Conservation (phyloP, 2,329 filamentous ascomycete genomes). For the Macroventuria anomochaeta region DNA sequence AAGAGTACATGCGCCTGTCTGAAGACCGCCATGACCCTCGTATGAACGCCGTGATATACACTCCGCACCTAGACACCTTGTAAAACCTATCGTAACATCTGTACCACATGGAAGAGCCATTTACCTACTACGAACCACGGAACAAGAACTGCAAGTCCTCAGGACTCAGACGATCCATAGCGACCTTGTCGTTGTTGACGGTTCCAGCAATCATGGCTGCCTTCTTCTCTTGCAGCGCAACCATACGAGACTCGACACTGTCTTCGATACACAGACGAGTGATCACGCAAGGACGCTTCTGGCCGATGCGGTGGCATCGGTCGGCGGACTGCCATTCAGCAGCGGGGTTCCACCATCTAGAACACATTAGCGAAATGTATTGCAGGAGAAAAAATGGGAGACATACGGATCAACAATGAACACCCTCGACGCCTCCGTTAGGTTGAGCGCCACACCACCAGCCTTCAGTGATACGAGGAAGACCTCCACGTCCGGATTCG, state of each 20-base stretch:
- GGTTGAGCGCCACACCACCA: slow-evolving; percentile 90
- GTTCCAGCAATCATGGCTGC: slow-evolving; percentile 97
- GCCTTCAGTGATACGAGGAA: slow-evolving; percentile 97
- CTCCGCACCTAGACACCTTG: not conserved
- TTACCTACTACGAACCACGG: slow-evolving; percentile 65
- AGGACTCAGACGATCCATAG: slow-evolving; percentile 87
- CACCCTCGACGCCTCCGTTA: slow-evolving; percentile 92
- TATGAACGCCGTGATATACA: not conserved
- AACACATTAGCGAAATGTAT: slow-evolving; percentile 31
- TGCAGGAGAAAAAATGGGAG: not conserved
- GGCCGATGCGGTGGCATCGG: slow-evolving; percentile 84
- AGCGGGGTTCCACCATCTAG: slow-evolving; percentile 99
- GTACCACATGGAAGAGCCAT: not conserved
- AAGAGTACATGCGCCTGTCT: not conserved
- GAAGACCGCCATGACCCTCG: not conserved
- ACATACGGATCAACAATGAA: slow-evolving; percentile 94
- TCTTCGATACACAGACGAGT: slow-evolving; percentile 96
- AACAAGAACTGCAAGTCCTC: slow-evolving; percentile 98
- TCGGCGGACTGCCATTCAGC: slow-evolving; percentile 99
- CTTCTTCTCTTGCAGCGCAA: slow-evolving; percentile 97
- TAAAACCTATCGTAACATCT: not conserved
- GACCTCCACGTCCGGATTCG: slow-evolving; percentile 88
- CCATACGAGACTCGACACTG: slow-evolving; percentile 94
- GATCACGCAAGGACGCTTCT: slow-evolving; percentile 91
- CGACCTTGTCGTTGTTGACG: slow-evolving; percentile 89